Evolutionary conservation across 2,329 filamentous ascomycete species (phyloP), one percentile per base, ranked within the genome.

Genomic region (Botrytis hyacinthi): DNA sequence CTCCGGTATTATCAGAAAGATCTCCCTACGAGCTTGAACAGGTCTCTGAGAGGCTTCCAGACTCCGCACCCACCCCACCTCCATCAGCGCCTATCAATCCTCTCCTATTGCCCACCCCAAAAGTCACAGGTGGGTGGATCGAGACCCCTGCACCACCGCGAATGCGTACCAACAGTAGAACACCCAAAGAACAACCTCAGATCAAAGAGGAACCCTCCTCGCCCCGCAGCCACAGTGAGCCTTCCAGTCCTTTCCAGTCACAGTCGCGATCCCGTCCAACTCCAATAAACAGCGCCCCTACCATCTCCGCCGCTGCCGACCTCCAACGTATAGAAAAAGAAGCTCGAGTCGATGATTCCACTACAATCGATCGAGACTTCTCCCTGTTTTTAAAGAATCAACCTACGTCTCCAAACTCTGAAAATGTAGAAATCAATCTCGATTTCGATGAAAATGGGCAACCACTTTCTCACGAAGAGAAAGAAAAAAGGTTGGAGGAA

Each of bases 401-500:
- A 60, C 10, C 29, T 29, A 29, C 62, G 5, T 74, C 72, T n/a
- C 22, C 74, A n/a, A 18, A 37, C 5, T 32, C 18, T 12, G 35
- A 57, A 20, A 42, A 18, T 44, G 29, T 22, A 46, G 62, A 72
- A 16, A 40, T 76, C 12, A 76, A 77, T 29, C 73, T 75, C 22
- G 75, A 77, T 48, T 74, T 76, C 35, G 76, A 79, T 63, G 76
- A 78, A 18, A 67, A 73, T 5, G 78, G 76, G 2, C 72, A 74
- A 20, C 75, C 73, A 6, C 57, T 80, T 22, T 76, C 76, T 16
- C 46, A 73, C 22, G 70, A 80, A 82, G 73, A 83, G 80, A 67
- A 73, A n/a, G 77, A 79, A 54, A 72, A 76, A 68, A 73, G 71
- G 54, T 18, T 78, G 3, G 84, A 88, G 66, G 80, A 86, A 20